These are phyloP conservation scores for Davidsoniella eucalypti DNA, from an alignment of 2,329 filamentous ascomycete genomes.

Conservation along the genomic window DNA sequence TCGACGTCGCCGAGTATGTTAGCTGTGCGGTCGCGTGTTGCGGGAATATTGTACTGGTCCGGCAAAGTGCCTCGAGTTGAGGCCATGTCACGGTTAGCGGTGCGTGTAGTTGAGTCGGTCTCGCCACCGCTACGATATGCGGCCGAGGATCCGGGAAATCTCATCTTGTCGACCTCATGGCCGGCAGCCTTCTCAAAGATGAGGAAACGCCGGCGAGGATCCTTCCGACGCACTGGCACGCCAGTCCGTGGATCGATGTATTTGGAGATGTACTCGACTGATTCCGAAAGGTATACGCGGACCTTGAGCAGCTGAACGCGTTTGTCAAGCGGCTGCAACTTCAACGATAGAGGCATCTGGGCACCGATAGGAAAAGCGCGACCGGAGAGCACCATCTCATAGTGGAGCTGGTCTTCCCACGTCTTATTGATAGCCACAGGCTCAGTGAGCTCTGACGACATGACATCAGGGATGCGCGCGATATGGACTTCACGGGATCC, in stretches of 20 bases:
- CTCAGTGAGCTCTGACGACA: constrained; percentile 78
- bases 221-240: constrained; percentile 38
- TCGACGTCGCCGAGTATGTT: constrained; percentile 73
- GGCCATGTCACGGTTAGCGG: constrained; percentile 35
- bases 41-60: constrained; percentile 17
- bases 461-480: constrained; percentile 71
- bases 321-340: constrained; percentile 80
- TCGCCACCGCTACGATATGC: constrained; percentile 45
- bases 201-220: constrained; percentile 68
- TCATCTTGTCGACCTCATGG: constrained; percentile 55
- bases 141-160: constrained; percentile 18
- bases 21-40: constrained; percentile 22
- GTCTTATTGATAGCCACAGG: constrained; percentile 85
- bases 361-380: constrained; percentile 85
- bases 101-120: constrained; percentile 34
- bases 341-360: constrained; percentile 84
- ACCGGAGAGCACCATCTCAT: constrained; percentile 89
- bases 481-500: constrained; percentile 69
- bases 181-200: constrained; percentile 81
- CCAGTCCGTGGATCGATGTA: constrained; percentile 8
- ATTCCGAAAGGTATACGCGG: constrained; percentile 82
- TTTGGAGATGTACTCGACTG: constrained; percentile 68
- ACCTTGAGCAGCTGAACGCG: constrained; percentile 74
- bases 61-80: constrained; percentile 24
- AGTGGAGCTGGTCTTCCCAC: constrained; percentile 91